These are phyloP conservation scores for Mucor piriformis DNA, from an alignment of 371 early-diverging fungal species.

Conservation along the genomic window DNA sequence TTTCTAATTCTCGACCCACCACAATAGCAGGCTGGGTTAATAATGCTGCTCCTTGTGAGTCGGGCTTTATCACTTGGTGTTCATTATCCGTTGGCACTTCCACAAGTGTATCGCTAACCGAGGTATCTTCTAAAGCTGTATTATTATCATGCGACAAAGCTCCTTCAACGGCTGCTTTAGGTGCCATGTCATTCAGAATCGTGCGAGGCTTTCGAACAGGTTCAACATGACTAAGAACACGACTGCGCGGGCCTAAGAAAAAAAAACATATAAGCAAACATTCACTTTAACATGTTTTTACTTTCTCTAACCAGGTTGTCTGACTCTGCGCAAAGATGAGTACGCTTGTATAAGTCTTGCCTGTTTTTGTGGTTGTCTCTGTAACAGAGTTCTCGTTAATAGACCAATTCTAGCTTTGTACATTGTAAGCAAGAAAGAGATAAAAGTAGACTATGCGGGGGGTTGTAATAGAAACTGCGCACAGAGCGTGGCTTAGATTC, in stretches of 20 bases:
- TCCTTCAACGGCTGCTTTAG: slow-evolving; percentile 1
- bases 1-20: slow-evolving; percentile 80
- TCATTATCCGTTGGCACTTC: slow-evolving; percentile 33
- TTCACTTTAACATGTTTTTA: background rate
- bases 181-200: background rate
- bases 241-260: slow-evolving; percentile 42
- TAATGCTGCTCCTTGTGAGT: slow-evolving; percentile 44
- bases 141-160: slow-evolving; percentile 8
- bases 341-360: slow-evolving; percentile 4
- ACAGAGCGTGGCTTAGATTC: slow-evolving; percentile 5
- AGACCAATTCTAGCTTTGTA: slow-evolving; percentile 7
- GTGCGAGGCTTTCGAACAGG: slow-evolving; percentile 6
- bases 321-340: slow-evolving; percentile 26
- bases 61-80: slow-evolving; percentile 38
- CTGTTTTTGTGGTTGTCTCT: background rate
- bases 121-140: slow-evolving; percentile 5
- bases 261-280: background rate
- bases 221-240: slow-evolving; percentile 40
- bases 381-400: background rate
- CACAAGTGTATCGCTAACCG: slow-evolving; percentile 25
- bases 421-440: background rate
- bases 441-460: background rate
- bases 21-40: slow-evolving; percentile 66
- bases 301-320: slow-evolving; percentile 15
- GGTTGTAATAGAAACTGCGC: background rate